phyloP scores from a whole-genome alignment of 331 rosid genomes.

The Malus hybrid region DNA sequence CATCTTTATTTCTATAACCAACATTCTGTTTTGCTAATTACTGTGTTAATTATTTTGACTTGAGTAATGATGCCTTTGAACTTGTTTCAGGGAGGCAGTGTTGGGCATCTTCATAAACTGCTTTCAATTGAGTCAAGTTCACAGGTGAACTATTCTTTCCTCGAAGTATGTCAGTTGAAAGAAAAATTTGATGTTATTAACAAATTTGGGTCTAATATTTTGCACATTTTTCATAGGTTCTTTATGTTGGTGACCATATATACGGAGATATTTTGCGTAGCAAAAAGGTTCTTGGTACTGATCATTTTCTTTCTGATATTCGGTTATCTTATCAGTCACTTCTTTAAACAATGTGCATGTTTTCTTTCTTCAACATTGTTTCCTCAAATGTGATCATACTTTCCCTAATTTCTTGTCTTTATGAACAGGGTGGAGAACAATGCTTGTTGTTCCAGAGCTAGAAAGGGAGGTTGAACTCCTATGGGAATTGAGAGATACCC shows the following conservation, averaged over 20 bases:
- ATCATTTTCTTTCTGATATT: slow-evolving; percentile 1
- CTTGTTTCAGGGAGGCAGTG: slow-evolving; percentile 84
- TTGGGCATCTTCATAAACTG: slow-evolving; percentile 84
- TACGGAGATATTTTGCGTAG: slow-evolving; percentile 97
- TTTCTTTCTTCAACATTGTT: neutral
- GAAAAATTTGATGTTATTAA: neutral
- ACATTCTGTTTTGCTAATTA: neutral
- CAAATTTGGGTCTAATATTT: neutral
- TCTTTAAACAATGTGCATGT: neutral
- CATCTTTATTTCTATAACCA: neutral
- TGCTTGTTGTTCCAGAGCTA: slow-evolving; percentile 98
- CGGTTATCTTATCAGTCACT: neutral
- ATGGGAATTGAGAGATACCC: slow-evolving; percentile 66
- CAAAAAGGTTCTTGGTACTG: slow-evolving; percentile 94
- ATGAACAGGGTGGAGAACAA: slow-evolving; percentile 95
- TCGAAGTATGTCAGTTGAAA: neutral
- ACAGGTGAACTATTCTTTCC: slow-evolving; percentile 45
- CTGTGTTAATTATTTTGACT: neutral
- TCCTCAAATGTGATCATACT: neutral
- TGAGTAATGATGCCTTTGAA: slow-evolving; percentile 4
- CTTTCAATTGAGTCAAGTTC: slow-evolving; percentile 90
- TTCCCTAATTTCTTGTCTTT: neutral
- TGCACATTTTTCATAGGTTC: slow-evolving; percentile 52
- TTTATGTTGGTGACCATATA: slow-evolving; percentile 97
- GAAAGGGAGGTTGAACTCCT: slow-evolving; percentile 88